Conservation (phyloP, 75 land plant genomes). For the Chamaecyparis obtusa region DNA sequence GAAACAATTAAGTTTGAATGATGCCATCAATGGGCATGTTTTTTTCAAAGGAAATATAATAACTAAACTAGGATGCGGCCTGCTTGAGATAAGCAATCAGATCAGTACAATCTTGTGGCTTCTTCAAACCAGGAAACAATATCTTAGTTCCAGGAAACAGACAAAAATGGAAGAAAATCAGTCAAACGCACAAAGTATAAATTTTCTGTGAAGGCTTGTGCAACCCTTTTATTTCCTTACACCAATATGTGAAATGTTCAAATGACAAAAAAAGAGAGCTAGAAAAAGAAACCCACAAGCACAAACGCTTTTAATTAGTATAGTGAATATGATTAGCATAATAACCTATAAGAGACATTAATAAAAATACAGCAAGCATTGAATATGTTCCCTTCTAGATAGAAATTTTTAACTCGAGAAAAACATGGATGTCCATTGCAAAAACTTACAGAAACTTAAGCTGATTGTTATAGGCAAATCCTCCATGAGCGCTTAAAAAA, state of each 20-base stretch:
- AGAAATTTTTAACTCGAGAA: too few species aligned
- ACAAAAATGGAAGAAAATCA: constrained; percentile 4
- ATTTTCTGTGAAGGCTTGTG: neutral
- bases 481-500: too few species aligned
- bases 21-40: neutral
- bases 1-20: neutral
- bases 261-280: neutral
- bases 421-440: too few species aligned
- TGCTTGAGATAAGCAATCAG: constrained; percentile 71
- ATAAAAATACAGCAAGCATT: too few species aligned
- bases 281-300: neutral
- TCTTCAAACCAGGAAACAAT: constrained; percentile 88
- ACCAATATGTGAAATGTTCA: neutral
- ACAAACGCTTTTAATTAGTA: neutral
- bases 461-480: too few species aligned
- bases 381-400: neutral
- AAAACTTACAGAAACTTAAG: too few species aligned
- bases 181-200: neutral
- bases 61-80: constrained; percentile 26
- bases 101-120: constrained; percentile 82
- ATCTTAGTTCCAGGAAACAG: constrained; percentile 72
- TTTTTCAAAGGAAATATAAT: neutral
- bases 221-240: neutral
- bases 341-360: neutral
- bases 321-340: neutral